Evolutionary conservation across 345 rosid genomes (phyloP).

Genomic region (Theobroma cacao): DNA sequence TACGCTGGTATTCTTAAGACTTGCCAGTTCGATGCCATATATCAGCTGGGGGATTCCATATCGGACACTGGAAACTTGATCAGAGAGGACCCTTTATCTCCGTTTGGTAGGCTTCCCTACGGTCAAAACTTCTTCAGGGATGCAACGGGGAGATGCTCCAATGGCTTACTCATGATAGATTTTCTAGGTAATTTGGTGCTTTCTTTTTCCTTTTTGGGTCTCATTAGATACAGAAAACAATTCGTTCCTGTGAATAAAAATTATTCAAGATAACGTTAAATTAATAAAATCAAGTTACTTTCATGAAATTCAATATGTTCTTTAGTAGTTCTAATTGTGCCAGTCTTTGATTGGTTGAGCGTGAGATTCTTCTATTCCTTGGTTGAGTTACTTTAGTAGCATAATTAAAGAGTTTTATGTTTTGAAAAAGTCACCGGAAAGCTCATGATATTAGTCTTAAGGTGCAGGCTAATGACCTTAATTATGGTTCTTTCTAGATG

Average conservation of each 20-base stretch:
- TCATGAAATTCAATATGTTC: not conserved
- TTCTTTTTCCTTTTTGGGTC: not conserved
- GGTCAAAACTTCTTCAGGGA: not conserved
- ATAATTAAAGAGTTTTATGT: not conserved
- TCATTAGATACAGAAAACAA: not conserved
- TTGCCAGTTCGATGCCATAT: not conserved
- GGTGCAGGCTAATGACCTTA: not conserved
- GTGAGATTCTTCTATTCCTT: not conserved
- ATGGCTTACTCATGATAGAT: conserved; percentile 9
- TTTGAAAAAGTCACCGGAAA: not conserved
- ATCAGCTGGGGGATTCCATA: conserved; percentile 9
- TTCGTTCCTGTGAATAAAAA: not conserved
- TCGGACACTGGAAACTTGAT: conserved; percentile 9
- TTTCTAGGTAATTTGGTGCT: not conserved
- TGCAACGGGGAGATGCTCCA: conserved; percentile 11
- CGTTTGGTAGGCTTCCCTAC: not conserved
- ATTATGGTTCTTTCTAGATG: not conserved
- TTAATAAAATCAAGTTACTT: not conserved
- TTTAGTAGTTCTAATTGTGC: not conserved
- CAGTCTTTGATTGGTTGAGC: not conserved
- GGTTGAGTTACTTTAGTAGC: not conserved
- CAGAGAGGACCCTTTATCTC: not conserved
- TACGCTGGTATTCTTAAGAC: not conserved
- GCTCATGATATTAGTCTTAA: not conserved
- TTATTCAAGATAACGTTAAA: too few species aligned